Base-by-base conservation (phyloP, 2,329 filamentous ascomycete species). In the Alternaria ethzedia region DNA sequence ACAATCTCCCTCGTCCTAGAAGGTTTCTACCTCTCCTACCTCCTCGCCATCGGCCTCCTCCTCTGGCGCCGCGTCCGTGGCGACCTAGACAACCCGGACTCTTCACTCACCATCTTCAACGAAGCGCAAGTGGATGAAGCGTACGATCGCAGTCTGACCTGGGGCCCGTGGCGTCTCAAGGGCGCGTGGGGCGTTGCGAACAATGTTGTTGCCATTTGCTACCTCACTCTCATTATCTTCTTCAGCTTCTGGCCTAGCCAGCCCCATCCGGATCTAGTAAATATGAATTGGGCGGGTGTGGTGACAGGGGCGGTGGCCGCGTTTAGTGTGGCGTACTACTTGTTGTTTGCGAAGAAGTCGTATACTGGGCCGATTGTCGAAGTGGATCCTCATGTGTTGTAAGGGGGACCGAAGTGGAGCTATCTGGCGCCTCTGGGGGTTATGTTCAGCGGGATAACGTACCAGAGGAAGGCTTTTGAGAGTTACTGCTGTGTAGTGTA, bases 1-100 rank as follows among this genome's bases (percentile, higher is more conserved):
- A 78, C 75, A 4, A 76, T 79, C 28, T 78, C 75, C 32, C 68
- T 79, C 10, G 75, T 78, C 11, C 66, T 79, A 5, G 75, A 78
- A 64, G 77, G 77, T 4, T 78, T 79, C 61, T 79, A 79, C 55
- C 70, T 78, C 15, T 79, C 78, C 20, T 79, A 79, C 51, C 63
- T 79, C 0, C 66, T 79, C 12, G 75, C 76, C 4, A 66, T 78
- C 30, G 72, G 72, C 3, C 64, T 79, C 0, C 73, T 79, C 9
- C 69, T 79, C 32, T 79, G 76, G 76, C 65, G 77, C n/a, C 78
- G 78, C 10, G 25, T 78, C 3, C 75, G 75, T 43, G 77, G 76
- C 20, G 75, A 79, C 26, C 66, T 79, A 12, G 70, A 73, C 43
- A 63, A 68, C 20, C 67, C 69, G 0, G 63, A 69, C 28, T 69